Percentiles rank a stretch among this genome's conserved stretches.
Evolutionary conservation across 805 yeast species (phyloP).

Genomic region (Saccharomycopsis capsularis): DNA sequence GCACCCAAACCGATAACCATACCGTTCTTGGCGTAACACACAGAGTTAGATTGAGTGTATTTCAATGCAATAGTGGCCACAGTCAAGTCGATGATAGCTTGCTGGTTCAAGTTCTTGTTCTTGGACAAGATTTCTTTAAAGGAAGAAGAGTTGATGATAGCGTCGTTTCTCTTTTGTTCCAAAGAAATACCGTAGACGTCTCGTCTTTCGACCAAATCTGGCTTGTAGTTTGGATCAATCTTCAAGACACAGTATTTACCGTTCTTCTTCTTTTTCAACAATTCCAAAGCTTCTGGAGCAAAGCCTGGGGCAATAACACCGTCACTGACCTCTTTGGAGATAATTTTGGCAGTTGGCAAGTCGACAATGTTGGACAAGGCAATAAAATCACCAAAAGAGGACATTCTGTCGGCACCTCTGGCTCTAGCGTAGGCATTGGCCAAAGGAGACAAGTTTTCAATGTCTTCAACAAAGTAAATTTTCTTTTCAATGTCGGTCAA

Average conservation of each 20-base stretch:
- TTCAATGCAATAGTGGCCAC: conserved; percentile 97
- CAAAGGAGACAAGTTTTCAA: conserved; percentile 90
- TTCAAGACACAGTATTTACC: conserved; percentile 96
- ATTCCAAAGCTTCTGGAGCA: conserved; percentile 83
- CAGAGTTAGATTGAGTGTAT: conserved; percentile 98
- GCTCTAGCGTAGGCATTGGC: conserved; percentile 99
- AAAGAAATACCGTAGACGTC: conserved; percentile 93
- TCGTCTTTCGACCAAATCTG: conserved; percentile 77
- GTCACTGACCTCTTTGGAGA: conserved; percentile 94
- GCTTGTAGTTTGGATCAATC: conserved; percentile 90
- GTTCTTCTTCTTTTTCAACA: conserved; percentile 86
- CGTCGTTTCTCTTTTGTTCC: conserved; percentile 97
- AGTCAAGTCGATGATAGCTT: conserved; percentile 87
- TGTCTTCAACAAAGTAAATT: conserved; percentile 89
- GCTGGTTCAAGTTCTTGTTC: conserved; percentile 82
- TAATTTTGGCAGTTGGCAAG: conserved; percentile 91
- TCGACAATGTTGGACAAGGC: conserved; percentile 96
- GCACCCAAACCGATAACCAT: conserved; percentile 99
- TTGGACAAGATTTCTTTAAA: conserved; percentile 88
- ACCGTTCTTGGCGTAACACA: conserved; percentile 97
- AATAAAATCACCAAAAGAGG: conserved; percentile 96
- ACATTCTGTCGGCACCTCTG: conserved; percentile 99
- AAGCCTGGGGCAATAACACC: conserved; percentile 99
- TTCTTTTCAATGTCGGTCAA: conserved; percentile 86
- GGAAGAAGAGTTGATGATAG: conserved; percentile 81